Base-by-base conservation (phyloP, 1,284 basidiomycete genomes). In the Rhizoctonia solani region DNA sequence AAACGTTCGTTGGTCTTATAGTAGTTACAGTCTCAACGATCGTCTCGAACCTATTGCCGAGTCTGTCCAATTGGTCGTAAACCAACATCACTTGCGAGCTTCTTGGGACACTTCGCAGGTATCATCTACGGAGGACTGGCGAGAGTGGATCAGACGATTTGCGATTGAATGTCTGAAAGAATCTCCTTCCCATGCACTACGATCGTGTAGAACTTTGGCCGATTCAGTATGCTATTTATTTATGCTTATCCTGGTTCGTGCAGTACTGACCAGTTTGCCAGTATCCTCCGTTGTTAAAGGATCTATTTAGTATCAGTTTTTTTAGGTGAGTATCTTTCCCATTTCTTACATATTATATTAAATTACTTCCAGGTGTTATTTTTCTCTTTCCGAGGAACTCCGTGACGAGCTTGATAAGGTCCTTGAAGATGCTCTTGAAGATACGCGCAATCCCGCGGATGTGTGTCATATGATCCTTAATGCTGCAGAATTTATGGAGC, bases 401-500 rank as follows among this genome's bases (percentile, higher is more conserved):
- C 71, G 82, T 78, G 80, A 83, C 71, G 81, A 83, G 72, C 77
- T 86, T n/a, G 81, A 84, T 47, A 79, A 79, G 54, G 79, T 83
- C 52, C 80, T 87, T 61, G 80, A 83, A 70, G 75, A 76, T 47
- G 84, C 84, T 0, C 78, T 86, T 59, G 80, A 81, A 27, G 80
- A 81, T 30, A 76, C 79, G 3, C 79, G 79, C 2, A 79, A 83
- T 11, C 83, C 84, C 0, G 79, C 83, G 23, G 83, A 85, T 71
- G 82, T 86, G 37, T 82, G 83, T 44, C 82, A 84, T 72, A 79
- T 81, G n/a, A 79, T 87, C 19, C 79, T 87, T 58, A 85, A 85
- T 70, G 76, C 85, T n/a, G 83, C 83, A 37, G 85, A 87, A 74
- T 85, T 86, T 73, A 84, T 85, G 81, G 85, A 87, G 74, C 84